phyloP scores from a whole-genome alignment of 805 yeast genomes.

The Ogataea glucozyma region DNA sequence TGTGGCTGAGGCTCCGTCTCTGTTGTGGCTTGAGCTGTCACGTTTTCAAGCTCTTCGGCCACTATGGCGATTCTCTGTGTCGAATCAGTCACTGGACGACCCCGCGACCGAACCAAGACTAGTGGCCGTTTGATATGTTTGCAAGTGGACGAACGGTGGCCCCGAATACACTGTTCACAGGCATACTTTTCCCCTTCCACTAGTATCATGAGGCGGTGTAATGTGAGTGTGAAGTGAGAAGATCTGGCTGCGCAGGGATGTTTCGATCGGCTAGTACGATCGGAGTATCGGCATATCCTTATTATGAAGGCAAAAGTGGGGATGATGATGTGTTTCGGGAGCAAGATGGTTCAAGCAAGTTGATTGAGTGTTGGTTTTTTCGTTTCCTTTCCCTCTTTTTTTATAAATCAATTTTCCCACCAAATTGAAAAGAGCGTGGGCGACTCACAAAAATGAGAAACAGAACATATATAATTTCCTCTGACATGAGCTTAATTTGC shows the following conservation, averaged over 20 bases:
- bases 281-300: no score
- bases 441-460: no score
- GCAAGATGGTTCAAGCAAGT: no score
- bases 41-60: slow-evolving; percentile 39
- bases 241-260: no score
- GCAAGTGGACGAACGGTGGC: slow-evolving; percentile 89
- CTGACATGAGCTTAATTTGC: no score
- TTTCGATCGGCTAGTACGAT: background rate
- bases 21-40: background rate
- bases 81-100: slow-evolving; percentile 71
- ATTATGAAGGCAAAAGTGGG: no score
- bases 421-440: background rate
- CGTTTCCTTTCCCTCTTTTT: no score
- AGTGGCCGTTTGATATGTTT: slow-evolving; percentile 77
- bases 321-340: no score
- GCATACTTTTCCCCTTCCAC: slow-evolving; percentile 81
- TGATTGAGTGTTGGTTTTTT: no score
- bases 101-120: slow-evolving; percentile 85
- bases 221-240: background rate
- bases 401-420: background rate
- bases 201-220: slow-evolving; percentile 55
- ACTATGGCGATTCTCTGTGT: slow-evolving; percentile 60
- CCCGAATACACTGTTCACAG: slow-evolving; percentile 85
- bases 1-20: background rate
- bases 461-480: no score